Percentiles rank a stretch among this genome's conserved stretches.
These are phyloP conservation scores for Haplosporangium gracile DNA, from an alignment of 192 early-diverging fungal genomes.

Conservation along the genomic window DNA sequence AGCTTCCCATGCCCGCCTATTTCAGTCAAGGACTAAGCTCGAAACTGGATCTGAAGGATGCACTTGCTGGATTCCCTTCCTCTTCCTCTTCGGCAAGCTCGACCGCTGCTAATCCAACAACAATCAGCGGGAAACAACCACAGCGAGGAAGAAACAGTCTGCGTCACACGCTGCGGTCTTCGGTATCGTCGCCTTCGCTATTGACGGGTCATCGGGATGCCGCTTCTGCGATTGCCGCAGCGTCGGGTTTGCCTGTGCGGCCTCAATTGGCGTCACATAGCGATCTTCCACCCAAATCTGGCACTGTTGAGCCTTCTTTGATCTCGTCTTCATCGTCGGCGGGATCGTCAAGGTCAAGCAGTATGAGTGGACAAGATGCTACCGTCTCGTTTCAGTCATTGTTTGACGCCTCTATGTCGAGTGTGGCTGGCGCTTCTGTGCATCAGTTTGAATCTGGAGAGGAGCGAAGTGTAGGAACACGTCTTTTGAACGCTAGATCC, in stretches of 20 bases:
- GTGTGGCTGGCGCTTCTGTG: background rate
- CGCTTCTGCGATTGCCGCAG: too few species aligned
- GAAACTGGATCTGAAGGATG: background rate
- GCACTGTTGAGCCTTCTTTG: background rate
- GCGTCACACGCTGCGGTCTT: constrained; percentile 8
- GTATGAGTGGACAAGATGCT: too few species aligned
- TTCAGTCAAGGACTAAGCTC: background rate
- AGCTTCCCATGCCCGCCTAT: constrained; percentile 7
- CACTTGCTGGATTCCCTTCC: background rate
- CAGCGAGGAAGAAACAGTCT: background rate
- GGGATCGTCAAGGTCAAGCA: background rate
- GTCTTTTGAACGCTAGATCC: background rate
- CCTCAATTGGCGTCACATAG: background rate
- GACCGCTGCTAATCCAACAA: background rate
- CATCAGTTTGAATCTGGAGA: background rate
- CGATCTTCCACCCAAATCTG: background rate
- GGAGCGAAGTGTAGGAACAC: background rate
- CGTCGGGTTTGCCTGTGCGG: background rate
- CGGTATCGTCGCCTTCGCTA: constrained; percentile 3
- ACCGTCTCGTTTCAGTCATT: background rate
- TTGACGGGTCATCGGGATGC: constrained; percentile 3
- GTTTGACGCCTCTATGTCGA: background rate
- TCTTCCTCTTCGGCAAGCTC: background rate
- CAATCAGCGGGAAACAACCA: background rate
- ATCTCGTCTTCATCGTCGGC: background rate